A percentile compares a stretch with the other conserved stretches of the same genome.
Conservation (phyloP, 768 basidiomycete species). For the Sarcodon sp. region DNA sequence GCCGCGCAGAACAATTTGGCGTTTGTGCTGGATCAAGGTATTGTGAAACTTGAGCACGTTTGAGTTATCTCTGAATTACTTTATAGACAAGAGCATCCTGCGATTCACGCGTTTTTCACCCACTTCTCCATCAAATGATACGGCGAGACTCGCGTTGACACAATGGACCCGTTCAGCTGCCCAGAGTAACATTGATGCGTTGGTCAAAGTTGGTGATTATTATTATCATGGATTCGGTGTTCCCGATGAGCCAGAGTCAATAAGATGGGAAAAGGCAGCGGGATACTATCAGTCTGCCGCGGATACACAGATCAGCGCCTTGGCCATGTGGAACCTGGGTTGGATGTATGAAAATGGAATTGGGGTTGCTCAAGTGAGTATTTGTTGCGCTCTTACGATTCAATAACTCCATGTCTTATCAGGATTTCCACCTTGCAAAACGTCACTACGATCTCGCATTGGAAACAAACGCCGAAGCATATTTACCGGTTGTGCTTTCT, state of each 20-base stretch:
- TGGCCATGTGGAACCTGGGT: conserved; percentile 97
- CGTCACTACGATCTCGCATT: conserved; percentile 86
- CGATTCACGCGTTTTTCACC: conserved; percentile 58
- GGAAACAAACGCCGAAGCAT: conserved; percentile 82
- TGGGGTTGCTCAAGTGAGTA: conserved; percentile 72
- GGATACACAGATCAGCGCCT: conserved; percentile 81
- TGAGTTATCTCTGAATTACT: conserved; percentile 12
- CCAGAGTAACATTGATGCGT: conserved; percentile 90
- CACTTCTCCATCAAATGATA: conserved; percentile 66
- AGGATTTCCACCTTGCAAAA: conserved; percentile 97
- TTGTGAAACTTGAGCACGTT: conserved; percentile 8
- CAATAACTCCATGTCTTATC: background rate
- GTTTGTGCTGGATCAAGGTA: conserved; percentile 85
- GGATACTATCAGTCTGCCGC: conserved; percentile 92
- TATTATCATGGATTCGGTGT: conserved; percentile 88
- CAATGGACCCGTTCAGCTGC: conserved; percentile 93
- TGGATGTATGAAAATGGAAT: conserved; percentile 99
- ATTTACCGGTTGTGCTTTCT: conserved; percentile 76
- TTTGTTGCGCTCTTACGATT: background rate
- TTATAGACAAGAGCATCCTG: conserved; percentile 55
- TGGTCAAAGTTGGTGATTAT: conserved; percentile 98
- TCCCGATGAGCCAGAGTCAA: conserved; percentile 45
- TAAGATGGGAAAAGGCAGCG: conserved; percentile 80
- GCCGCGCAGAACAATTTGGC: conserved; percentile 93
- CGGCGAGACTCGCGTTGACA: conserved; percentile 72